These are phyloP conservation scores for Stephania yunnanensis DNA, from an alignment of 164 flowering plant species.

Conservation along the genomic window DNA sequence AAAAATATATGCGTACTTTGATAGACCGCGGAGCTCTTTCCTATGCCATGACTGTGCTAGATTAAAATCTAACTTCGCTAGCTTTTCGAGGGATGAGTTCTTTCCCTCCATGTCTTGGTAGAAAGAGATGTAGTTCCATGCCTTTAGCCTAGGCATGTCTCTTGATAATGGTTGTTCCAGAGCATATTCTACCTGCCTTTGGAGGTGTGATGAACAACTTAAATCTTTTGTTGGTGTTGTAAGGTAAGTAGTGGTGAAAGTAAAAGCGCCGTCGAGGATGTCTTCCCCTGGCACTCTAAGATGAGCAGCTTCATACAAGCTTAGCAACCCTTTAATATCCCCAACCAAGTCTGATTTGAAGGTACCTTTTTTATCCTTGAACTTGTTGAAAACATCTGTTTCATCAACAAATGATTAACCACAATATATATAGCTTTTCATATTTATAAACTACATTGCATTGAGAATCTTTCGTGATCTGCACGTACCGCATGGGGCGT, in stretches of 20 bases:
- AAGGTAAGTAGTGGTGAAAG: not conserved
- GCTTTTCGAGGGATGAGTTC: too few relatives aligned
- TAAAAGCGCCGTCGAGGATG: not conserved
- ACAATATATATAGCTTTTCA: too few relatives aligned
- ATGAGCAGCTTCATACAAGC: conserved; percentile 6
- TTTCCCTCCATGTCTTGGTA: too few relatives aligned
- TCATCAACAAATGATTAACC: too few relatives aligned
- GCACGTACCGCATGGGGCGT: too few relatives aligned
- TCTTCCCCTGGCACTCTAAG: conserved; percentile 1
- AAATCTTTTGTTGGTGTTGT: too few relatives aligned
- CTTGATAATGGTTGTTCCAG: not conserved
- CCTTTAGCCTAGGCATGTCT: conserved; percentile 4
- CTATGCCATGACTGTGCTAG: too few relatives aligned
- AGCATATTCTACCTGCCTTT: not conserved
- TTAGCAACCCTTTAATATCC: not conserved
- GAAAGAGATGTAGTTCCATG: not conserved
- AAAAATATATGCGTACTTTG: too few relatives aligned
- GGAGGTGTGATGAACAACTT: not conserved
- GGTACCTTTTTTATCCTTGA: not conserved
- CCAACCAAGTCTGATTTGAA: not conserved
- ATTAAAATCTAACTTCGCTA: too few relatives aligned
- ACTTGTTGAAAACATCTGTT: conserved; percentile 1
- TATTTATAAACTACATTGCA: too few relatives aligned
- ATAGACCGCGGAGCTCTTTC: too few relatives aligned
- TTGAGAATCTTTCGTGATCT: too few relatives aligned